Evolutionary conservation across 139 green algal species (phyloP).

Genomic region (Zygnema cylindricum): DNA sequence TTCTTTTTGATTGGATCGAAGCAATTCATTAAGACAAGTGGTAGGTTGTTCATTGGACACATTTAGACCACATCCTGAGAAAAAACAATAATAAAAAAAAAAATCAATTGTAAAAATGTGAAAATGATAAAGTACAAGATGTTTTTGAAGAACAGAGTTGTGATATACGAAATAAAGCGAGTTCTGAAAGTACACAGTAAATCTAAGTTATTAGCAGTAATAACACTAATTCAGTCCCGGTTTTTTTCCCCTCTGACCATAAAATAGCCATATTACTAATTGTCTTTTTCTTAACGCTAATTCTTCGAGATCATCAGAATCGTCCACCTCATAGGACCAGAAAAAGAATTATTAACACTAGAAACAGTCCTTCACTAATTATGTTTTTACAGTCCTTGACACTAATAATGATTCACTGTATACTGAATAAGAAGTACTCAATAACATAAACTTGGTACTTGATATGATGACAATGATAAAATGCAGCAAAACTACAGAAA

Average conservation of each 20-base stretch:
- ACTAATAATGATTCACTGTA: too few species aligned
- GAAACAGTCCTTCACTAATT: too few species aligned
- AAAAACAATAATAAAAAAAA: not conserved
- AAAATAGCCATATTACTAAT: not conserved
- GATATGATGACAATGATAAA: conserved; percentile 6
- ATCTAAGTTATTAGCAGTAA: not conserved
- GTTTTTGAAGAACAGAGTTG: not conserved
- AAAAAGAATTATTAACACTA: too few species aligned
- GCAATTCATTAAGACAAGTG: conserved; percentile 83
- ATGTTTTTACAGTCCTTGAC: too few species aligned
- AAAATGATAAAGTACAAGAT: not conserved
- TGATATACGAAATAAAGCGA: not conserved
- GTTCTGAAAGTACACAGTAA: not conserved
- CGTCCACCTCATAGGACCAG: too few species aligned
- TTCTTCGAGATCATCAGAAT: too few species aligned
- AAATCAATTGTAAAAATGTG: not conserved
- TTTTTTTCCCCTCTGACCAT: not conserved
- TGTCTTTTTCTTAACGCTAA: too few species aligned
- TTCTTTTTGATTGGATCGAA: conserved; percentile 40
- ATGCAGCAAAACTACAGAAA: not conserved
- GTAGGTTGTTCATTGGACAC: conserved; percentile 87
- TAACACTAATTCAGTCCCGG: too few species aligned
- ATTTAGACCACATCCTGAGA: conserved; percentile 84
- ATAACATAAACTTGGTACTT: conserved; percentile 4
- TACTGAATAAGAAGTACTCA: too few species aligned